Evolutionary conservation across 148 eudicot species (phyloP), one percentile per base, ranked within the genome.

Genomic region (Chenopodium quinoa): DNA sequence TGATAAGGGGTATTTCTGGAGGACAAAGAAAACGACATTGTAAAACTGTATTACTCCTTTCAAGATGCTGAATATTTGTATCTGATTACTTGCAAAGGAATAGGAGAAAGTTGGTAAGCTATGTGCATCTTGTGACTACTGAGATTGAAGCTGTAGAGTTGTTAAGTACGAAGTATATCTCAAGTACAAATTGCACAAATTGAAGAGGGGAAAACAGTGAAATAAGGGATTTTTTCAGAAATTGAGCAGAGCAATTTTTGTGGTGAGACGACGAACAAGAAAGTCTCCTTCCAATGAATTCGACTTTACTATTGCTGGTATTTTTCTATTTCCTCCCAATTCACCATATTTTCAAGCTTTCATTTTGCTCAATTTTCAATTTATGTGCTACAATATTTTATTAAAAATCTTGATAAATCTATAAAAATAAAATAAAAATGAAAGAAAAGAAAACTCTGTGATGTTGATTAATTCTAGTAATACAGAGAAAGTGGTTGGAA

Each of bases 231-330:
- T 17, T 75, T 23, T 22, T 32, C 34, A 32, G 2, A 54, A 19
- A 25, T 47, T 29, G 60, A 52, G 60, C 63, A 27, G n/a, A 75
- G 19, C 37, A 54, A 54, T 2, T 25, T 60, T 56, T 56, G 32
- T 16, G 66, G 27, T 56, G 52, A 40, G 37, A 80, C 72, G 82
- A 37, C 25, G 69, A 80, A 72, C 37, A 22, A 71, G 76, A 56
- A 80, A 80, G 69, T 23, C 67, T 40, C 58, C 69, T 72, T 76
- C 84, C 71, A 32, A 32, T 40, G 29, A 82, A 23, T 46, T 23
- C 46, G 37, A 76, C 46, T 46, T 74, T 44, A 76, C 67, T 6
- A 25, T 76, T 71, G 60, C 67, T 29, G 78, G 78, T 81, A 73
- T 46, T 22, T 20, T 48, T 54, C 40, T 52, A 7, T 32, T 44